Evolutionary conservation across 768 basidiomycete species (phyloP), one percentile per base, ranked within the genome.

Genomic region (Termitomyces sp.): DNA sequence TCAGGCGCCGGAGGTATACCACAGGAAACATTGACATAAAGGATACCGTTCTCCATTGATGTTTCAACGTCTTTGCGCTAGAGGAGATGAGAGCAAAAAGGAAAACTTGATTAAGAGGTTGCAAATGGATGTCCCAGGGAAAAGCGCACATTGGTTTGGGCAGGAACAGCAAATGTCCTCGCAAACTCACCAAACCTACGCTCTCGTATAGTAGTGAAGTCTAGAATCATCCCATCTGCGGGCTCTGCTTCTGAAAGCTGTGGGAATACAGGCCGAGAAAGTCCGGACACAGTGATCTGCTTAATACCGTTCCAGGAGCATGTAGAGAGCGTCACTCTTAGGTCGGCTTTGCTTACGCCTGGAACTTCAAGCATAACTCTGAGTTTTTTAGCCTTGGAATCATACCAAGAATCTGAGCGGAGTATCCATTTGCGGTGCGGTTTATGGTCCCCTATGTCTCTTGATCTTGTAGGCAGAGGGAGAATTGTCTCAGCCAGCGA

Each of bases 341-440:
- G 60, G 61, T 88, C 82, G 57, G 67, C 66, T 57, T 74, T 79
- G 63, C 77, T 78, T 64, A 88, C 73, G 41, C 88, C 88, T 3
- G 88, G 88, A 29, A 89, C 72, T 68, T 89, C 87, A 63, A 88
- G 78, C 70, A 82, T 74, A 49, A 81, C 83, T 54, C 76, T 77
- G 62, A 88, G 70, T 36, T 75, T 64, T 65, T 76, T 75, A 48
- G 76, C 79, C 32, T 75, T 72, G 35, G 65, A 60, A 64, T 84
- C 77, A 71, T 82, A 86, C 64, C 80, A 74, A 49, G 84, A 69
- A 68, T 89, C 88, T 29, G 82, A 73, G 60, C 84, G 82, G 57
- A 86, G 82, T 57, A 73, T 64, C 62, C 76, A 76, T 31, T 69
- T 70, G n/a, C 61, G 70, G 27, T 49, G 49, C 3, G 41, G 43